Conservation (phyloP, 352 stramenopile genomes). For the Phytophthora cryptogea region DNA sequence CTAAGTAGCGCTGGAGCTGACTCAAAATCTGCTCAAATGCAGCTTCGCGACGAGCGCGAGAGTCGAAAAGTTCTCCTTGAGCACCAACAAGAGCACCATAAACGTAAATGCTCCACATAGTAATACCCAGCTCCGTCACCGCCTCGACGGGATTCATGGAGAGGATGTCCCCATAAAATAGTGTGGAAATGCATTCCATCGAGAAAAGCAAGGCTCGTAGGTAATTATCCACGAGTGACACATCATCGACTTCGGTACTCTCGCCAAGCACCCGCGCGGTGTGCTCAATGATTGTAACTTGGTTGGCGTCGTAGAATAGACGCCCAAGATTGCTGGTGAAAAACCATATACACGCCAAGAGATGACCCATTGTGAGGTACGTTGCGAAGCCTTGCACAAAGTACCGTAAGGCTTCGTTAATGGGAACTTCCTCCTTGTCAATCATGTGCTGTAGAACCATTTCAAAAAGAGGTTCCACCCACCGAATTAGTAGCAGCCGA, state of each 20-base stretch:
- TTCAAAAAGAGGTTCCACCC: slow-evolving; percentile 46
- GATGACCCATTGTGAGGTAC: slow-evolving; percentile 69
- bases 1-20: slow-evolving; percentile 71
- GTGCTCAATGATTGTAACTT: neutral
- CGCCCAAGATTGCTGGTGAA: slow-evolving; percentile 42
- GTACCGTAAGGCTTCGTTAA: slow-evolving; percentile 46
- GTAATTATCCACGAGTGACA: slow-evolving; percentile 64
- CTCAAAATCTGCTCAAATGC: slow-evolving; percentile 68
- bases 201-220: slow-evolving; percentile 65
- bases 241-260: neutral
- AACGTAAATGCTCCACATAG: slow-evolving; percentile 72
- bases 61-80: slow-evolving; percentile 56
- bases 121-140: slow-evolving; percentile 55
- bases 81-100: slow-evolving; percentile 68
- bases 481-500: slow-evolving; percentile 47
- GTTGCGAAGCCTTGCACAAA: slow-evolving; percentile 49
- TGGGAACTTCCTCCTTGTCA: slow-evolving; percentile 54
- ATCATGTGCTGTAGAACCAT: slow-evolving; percentile 66
- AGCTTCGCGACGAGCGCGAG: slow-evolving; percentile 49
- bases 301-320: slow-evolving; percentile 32
- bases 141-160: slow-evolving; percentile 70
- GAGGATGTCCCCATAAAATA: slow-evolving; percentile 73
- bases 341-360: slow-evolving; percentile 67
- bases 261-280: slow-evolving; percentile 17
- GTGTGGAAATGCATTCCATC: slow-evolving; percentile 65